These are phyloP conservation scores for Metschnikowia similis DNA, from an alignment of 805 yeast genomes.

Conservation along the genomic window DNA sequence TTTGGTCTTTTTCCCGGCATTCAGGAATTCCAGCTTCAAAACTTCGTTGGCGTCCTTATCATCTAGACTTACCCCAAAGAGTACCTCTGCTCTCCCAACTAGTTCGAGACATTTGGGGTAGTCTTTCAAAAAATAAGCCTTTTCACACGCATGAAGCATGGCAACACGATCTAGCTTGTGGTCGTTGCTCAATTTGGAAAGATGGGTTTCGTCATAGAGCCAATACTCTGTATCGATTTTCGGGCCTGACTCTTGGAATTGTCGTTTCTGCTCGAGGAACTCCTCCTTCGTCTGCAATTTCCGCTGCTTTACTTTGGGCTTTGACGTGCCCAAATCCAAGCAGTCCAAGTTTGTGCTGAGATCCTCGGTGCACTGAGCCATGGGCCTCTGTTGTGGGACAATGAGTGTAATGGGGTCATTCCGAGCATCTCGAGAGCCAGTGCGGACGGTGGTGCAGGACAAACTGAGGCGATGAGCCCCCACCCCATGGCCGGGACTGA, in stretches of 20 bases:
- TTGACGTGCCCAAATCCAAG: neutral
- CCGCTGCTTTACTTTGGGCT: constrained; percentile 31
- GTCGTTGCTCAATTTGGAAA: constrained; percentile 26
- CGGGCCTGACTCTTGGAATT: constrained; percentile 57
- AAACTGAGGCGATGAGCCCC: neutral
- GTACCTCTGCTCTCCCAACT: constrained; percentile 33
- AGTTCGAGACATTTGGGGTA: constrained; percentile 49
- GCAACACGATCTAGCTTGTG: constrained; percentile 53
- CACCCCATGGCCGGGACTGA: neutral
- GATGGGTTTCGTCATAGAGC: constrained; percentile 28
- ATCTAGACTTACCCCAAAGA: constrained; percentile 24
- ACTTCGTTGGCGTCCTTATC: constrained; percentile 23
- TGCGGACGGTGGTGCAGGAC: constrained; percentile 1
- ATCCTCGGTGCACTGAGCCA: neutral
- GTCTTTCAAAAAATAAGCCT: constrained; percentile 53
- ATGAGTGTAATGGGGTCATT: neutral
- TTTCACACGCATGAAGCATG: constrained; percentile 57
- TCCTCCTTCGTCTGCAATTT: constrained; percentile 71
- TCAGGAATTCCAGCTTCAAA: constrained; percentile 16
- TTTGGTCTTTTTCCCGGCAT: constrained; percentile 21
- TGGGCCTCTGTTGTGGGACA: neutral
- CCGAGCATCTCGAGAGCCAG: neutral
- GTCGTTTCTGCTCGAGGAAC: constrained; percentile 46
- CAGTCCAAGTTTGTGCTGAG: neutral
- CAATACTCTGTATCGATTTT: constrained; percentile 43